A percentile compares a stretch with the other conserved stretches of the same genome.
Conservation (phyloP, 768 basidiomycete species). For the Pulveroboletus sp. region DNA sequence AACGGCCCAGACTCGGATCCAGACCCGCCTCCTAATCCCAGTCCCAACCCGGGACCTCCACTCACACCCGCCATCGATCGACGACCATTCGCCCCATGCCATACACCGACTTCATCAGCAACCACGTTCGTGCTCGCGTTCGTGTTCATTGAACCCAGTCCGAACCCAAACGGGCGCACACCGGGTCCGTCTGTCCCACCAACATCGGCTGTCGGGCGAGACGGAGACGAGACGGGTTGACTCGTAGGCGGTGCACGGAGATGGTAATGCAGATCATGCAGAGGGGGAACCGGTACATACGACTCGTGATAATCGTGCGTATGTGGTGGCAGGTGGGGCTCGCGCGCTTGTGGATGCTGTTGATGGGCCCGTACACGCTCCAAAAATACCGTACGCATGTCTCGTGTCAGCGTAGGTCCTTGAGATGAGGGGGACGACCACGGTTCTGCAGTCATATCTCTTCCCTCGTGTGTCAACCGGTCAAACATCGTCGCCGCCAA, state of each 20-base stretch:
- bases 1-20: slow-evolving; percentile 7
- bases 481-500: slow-evolving; percentile 19
- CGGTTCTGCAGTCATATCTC: slow-evolving; percentile 3
- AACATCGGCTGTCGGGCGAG: slow-evolving; percentile 2
- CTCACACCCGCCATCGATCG: neutral
- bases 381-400: slow-evolving; percentile 5
- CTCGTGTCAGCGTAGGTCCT: neutral
- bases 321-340: neutral
- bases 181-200: slow-evolving; percentile 10
- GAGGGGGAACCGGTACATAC: neutral
- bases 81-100: neutral
- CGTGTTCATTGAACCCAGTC: slow-evolving; percentile 14
- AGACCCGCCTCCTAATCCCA: neutral
- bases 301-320: slow-evolving; percentile 3
- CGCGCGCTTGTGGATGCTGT: slow-evolving; percentile 9
- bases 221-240: slow-evolving; percentile 2
- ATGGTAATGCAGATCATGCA: slow-evolving; percentile 3
- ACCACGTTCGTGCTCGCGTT: slow-evolving; percentile 9
- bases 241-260: slow-evolving; percentile 8
- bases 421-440: slow-evolving; percentile 4
- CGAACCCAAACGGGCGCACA: slow-evolving; percentile 15
- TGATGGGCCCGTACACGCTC: slow-evolving; percentile 17
- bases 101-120: slow-evolving; percentile 8
- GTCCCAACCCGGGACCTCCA: neutral
- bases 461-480: slow-evolving; percentile 14